Conservation (phyloP, 1,139 yeast species). For the Hanseniaspora uvarum region DNA sequence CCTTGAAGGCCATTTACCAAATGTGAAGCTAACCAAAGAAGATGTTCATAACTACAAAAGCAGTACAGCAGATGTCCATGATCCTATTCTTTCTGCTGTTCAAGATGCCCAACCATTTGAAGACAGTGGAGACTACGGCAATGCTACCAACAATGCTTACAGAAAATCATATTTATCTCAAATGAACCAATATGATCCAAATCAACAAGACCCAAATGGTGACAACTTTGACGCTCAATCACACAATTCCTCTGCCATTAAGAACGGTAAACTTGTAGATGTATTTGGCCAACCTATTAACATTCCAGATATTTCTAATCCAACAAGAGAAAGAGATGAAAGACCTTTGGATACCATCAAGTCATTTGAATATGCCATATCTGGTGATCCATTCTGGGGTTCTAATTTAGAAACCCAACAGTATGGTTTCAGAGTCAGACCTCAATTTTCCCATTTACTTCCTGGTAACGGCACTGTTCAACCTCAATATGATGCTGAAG, state of each 20-base stretch:
- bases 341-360: constrained; percentile 92
- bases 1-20: constrained; percentile 23
- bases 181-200: constrained; percentile 26
- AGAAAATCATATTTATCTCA: constrained; percentile 27
- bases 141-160: constrained; percentile 27
- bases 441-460: constrained; percentile 38
- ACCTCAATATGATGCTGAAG: constrained; percentile 17
- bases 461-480: constrained; percentile 27
- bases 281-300: constrained; percentile 70
- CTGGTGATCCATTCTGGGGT: constrained; percentile 69
- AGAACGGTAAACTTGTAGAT: constrained; percentile 47
- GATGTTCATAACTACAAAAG: constrained; percentile 47
- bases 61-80: constrained; percentile 60
- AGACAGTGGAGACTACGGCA: constrained; percentile 40
- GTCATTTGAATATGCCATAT: constrained; percentile 81
- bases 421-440: constrained; percentile 68
- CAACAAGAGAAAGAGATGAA: constrained; percentile 84
- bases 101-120: constrained; percentile 95
- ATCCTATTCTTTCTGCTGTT: constrained; percentile 82
- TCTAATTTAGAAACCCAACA: constrained; percentile 70
- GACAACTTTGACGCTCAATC: constrained; percentile 36
- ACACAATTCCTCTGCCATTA: constrained; percentile 24
- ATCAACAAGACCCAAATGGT: constrained; percentile 29
- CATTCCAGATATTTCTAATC: constrained; percentile 78
- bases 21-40: constrained; percentile 36